phyloP scores from a whole-genome alignment of 23 red algal genomes.

The Gracilariopsis chorda region DNA sequence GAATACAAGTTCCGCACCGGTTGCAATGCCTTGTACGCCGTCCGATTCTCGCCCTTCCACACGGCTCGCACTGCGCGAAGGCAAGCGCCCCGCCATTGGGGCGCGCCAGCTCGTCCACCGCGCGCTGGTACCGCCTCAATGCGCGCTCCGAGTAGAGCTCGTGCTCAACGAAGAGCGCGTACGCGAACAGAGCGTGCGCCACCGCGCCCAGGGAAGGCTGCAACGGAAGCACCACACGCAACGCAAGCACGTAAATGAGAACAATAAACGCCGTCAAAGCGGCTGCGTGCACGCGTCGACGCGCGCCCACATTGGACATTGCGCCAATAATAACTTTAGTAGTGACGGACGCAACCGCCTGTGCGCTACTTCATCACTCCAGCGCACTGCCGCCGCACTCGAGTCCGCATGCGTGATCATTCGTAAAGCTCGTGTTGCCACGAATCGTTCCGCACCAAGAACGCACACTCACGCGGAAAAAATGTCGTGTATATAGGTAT shows the following conservation, averaged over 20 bases:
- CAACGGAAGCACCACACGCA: not conserved
- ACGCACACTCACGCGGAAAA: too few relatives aligned
- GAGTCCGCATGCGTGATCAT: too few relatives aligned
- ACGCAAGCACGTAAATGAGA: not conserved
- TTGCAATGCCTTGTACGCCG: slow-evolving; percentile 16
- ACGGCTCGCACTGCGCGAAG: not conserved
- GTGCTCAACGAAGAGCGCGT: not conserved
- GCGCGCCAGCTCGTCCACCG: not conserved
- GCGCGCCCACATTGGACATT: not conserved
- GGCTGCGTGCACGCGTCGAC: not conserved
- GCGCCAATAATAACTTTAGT: too few relatives aligned
- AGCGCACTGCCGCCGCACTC: too few relatives aligned
- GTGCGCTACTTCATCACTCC: too few relatives aligned
- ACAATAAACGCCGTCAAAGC: not conserved
- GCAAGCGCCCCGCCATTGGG: not conserved
- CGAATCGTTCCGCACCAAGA: too few relatives aligned
- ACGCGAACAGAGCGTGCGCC: not conserved
- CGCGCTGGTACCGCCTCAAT: not conserved
- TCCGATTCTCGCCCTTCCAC: not conserved
- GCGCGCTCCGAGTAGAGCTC: not conserved
- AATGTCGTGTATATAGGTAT: too few relatives aligned
- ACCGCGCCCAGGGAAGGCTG: not conserved
- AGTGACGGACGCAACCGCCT: too few relatives aligned
- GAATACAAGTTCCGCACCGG: not conserved
- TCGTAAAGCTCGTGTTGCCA: too few relatives aligned